A percentile compares a stretch with the other conserved stretches of the same genome.
Evolutionary conservation across 805 yeast species (phyloP).

Genomic region (Candida qinlingensis): DNA sequence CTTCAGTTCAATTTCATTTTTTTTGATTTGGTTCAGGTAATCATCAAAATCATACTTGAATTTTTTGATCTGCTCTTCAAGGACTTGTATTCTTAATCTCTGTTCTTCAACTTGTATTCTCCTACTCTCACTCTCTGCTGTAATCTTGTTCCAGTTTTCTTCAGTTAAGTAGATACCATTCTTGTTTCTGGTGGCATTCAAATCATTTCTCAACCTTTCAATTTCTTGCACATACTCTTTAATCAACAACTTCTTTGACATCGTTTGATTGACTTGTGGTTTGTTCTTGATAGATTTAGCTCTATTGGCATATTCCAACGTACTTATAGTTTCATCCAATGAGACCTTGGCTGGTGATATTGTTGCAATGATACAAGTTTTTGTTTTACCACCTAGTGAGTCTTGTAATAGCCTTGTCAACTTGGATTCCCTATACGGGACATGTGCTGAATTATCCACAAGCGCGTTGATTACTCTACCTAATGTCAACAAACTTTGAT

Average conservation of each 20-base stretch:
- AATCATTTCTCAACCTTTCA: conserved; percentile 52
- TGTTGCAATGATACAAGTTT: conserved; percentile 79
- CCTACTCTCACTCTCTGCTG: conserved; percentile 43
- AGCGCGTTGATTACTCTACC: conserved; percentile 81
- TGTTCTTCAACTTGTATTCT: conserved; percentile 46
- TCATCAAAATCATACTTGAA: conserved; percentile 37
- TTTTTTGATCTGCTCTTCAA: conserved; percentile 42
- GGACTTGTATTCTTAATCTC: conserved; percentile 38
- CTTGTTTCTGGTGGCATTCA: conserved; percentile 56
- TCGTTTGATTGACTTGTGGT: conserved; percentile 54
- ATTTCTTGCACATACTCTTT: conserved; percentile 50
- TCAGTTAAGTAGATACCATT: conserved; percentile 62
- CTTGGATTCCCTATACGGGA: conserved; percentile 83
- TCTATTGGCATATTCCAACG: conserved; percentile 77
- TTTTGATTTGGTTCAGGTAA: conserved; percentile 25
- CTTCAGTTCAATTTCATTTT: conserved; percentile 10
- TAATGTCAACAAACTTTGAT: conserved; percentile 75
- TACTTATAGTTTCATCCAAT: conserved; percentile 70
- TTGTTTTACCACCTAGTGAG: conserved; percentile 78
- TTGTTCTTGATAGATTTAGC: conserved; percentile 71
- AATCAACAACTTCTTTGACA: conserved; percentile 54
- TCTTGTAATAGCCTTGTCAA: conserved; percentile 75
- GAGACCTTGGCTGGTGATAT: conserved; percentile 72
- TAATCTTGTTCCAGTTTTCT: conserved; percentile 40
- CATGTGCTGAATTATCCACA: conserved; percentile 58